These are phyloP conservation scores for Phytophthora parvispora DNA, from an alignment of 352 stramenopile genomes.

Conservation along the genomic window DNA sequence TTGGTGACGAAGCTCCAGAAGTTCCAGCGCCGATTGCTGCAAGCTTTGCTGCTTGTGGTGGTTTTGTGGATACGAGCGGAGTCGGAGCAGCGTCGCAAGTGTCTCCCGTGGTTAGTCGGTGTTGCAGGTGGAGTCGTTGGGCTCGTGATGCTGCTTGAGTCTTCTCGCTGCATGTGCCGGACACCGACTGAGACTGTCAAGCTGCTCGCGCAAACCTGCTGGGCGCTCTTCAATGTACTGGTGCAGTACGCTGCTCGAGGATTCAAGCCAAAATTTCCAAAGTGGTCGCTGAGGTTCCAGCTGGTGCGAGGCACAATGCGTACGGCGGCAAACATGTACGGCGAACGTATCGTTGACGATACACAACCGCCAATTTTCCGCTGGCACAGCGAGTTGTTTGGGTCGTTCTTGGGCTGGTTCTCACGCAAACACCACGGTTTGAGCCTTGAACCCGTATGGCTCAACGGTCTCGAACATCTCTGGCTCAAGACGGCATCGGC, in stretches of 20 bases:
- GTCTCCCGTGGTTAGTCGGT: not conserved
- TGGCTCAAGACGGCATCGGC: conserved; percentile 36
- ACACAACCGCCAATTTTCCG: conserved; percentile 28
- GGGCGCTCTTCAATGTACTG: not conserved
- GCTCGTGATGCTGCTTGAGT: conserved; percentile 9
- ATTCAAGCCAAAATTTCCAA: conserved; percentile 33
- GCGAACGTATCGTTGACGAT: conserved; percentile 28
- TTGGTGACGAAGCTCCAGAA: conserved; percentile 5
- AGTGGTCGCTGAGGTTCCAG: conserved; percentile 49
- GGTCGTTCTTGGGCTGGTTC: conserved; percentile 30
- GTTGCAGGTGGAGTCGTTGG: not conserved
- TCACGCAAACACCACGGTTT: conserved; percentile 28
- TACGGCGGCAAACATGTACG: conserved; percentile 25
- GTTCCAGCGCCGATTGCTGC: not conserved
- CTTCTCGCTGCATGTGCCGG: conserved; percentile 10
- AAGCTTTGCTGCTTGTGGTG: not conserved
- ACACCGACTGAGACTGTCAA: conserved; percentile 5
- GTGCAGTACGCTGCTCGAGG: conserved; percentile 16
- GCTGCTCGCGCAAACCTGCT: conserved; percentile 2
- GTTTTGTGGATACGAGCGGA: not conserved
- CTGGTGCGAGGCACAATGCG: conserved; percentile 31
- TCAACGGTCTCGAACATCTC: conserved; percentile 62
- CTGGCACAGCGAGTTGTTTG: conserved; percentile 28
- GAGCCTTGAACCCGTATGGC: conserved; percentile 26
- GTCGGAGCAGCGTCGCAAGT: not conserved